Evolutionary conservation across 1,284 basidiomycete species (phyloP).

Genomic region (Jaminaea rosea): DNA sequence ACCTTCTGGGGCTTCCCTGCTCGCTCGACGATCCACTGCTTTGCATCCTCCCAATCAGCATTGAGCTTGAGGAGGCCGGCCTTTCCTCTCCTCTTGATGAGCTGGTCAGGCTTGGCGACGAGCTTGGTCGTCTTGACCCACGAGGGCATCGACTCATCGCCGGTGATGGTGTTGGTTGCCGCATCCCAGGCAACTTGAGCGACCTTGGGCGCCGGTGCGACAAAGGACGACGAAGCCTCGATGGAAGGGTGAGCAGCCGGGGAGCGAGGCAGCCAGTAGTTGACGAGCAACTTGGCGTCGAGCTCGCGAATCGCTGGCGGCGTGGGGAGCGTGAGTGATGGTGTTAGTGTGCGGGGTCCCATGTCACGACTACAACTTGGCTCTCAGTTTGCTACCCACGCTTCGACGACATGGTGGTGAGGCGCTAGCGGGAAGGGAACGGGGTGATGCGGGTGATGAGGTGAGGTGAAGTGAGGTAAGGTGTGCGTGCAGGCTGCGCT

Average conservation of each 20-base stretch:
- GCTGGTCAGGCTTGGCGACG: constrained; percentile 62
- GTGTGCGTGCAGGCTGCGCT: no score
- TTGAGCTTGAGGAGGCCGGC: constrained; percentile 84
- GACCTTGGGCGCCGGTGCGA: constrained; percentile 40
- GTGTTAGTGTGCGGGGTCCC: neutral
- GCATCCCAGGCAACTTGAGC: constrained; percentile 68
- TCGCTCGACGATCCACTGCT: constrained; percentile 70
- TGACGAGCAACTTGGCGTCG: constrained; percentile 46
- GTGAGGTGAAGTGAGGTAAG: neutral
- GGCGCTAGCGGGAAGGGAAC: neutral
- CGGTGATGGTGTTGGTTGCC: constrained; percentile 67
- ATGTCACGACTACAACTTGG: neutral
- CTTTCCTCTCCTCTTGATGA: constrained; percentile 99
- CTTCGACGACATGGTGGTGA: constrained; percentile 11
- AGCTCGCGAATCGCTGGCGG: constrained; percentile 41
- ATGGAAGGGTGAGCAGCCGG: constrained; percentile 34
- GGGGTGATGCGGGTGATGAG: neutral
- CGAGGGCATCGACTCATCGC: constrained; percentile 63
- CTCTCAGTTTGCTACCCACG: constrained; percentile 1
- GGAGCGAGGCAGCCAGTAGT: constrained; percentile 46
- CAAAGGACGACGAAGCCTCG: constrained; percentile 36
- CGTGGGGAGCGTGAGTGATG: neutral
- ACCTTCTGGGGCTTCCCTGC: constrained; percentile 92
- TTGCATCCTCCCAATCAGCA: constrained; percentile 70
- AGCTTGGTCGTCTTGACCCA: constrained; percentile 59